These are phyloP conservation scores for Coprinopsis cinerea DNA, from an alignment of 768 basidiomycete species.

Conservation along the genomic window DNA sequence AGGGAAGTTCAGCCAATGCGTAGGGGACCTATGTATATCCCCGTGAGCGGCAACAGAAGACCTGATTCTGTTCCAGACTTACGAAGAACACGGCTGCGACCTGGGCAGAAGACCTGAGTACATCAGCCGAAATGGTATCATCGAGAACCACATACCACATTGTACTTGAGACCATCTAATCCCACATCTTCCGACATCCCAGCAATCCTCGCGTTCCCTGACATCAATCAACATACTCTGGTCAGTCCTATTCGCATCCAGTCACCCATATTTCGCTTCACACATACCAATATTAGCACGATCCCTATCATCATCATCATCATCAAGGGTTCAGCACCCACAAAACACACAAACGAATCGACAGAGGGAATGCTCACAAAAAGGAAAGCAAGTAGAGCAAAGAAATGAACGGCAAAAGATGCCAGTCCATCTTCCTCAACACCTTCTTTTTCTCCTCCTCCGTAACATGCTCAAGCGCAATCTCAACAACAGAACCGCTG, in stretches of 20 bases:
- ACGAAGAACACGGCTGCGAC: conserved; percentile 32
- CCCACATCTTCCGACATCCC: conserved; percentile 26
- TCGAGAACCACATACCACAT: conserved; percentile 21
- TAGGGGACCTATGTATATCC: conserved; percentile 23
- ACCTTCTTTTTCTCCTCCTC: conserved; percentile 22
- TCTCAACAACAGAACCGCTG: not conserved
- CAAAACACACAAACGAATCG: not conserved
- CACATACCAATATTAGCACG: conserved; percentile 29
- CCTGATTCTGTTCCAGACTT: conserved; percentile 7
- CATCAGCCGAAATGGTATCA: not conserved
- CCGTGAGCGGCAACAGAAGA: not conserved
- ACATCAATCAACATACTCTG: too few relatives aligned
- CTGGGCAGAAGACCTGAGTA: conserved; percentile 11
- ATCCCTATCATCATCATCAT: conserved; percentile 19
- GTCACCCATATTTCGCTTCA: too few relatives aligned
- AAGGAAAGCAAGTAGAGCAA: conserved; percentile 41
- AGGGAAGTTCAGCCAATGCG: conserved; percentile 29
- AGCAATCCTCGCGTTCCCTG: conserved; percentile 29
- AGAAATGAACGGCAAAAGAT: conserved; percentile 39
- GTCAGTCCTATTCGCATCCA: too few relatives aligned
- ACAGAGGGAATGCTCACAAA: conserved; percentile 26
- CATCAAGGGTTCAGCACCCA: too few relatives aligned
- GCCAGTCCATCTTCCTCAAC: conserved; percentile 38
- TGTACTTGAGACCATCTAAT: conserved; percentile 28
- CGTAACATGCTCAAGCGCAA: conserved; percentile 4